These are phyloP conservation scores for Tuber brumale DNA, from an alignment of 495 filamentous ascomycete genomes.

Conservation along the genomic window DNA sequence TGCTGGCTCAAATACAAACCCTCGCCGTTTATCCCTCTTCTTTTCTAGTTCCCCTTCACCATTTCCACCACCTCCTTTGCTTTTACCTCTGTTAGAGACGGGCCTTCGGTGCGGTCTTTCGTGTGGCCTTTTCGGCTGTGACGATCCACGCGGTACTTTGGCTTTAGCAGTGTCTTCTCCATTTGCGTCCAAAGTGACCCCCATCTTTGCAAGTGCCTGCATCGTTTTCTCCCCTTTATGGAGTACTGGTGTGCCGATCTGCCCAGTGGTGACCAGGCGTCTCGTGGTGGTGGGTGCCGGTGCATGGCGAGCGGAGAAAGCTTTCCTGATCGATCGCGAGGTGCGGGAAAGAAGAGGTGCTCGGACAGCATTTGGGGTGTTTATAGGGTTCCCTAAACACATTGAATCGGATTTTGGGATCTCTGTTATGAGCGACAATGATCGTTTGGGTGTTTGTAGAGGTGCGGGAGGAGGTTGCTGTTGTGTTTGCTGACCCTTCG, in stretches of 20 bases:
- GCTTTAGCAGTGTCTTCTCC: not conserved
- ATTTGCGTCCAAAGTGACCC: conserved; percentile 10
- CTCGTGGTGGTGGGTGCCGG: conserved; percentile 3
- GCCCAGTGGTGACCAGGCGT: conserved; percentile 5
- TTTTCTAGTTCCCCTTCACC: not conserved
- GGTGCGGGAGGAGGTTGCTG: conserved; percentile 1
- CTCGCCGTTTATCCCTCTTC: conserved; percentile 19
- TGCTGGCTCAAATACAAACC: conserved; percentile 14
- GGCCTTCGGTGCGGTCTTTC: conserved; percentile 7
- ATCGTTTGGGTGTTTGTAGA: not conserved
- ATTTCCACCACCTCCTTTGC: not conserved
- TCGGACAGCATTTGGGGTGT: not conserved
- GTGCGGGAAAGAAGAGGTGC: conserved; percentile 17
- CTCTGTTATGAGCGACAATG: not conserved
- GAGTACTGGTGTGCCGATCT: conserved; percentile 15
- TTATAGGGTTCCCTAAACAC: not conserved
- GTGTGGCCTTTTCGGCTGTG: not conserved
- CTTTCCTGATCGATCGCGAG: conserved; percentile 10
- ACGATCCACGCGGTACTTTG: not conserved
- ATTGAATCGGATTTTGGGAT: not conserved
- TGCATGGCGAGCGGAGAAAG: conserved; percentile 13
- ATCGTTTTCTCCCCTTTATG: conserved; percentile 14
- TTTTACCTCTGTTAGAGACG: conserved; percentile 1
- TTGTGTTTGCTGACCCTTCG: not conserved
- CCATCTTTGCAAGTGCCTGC: conserved; percentile 18